phyloP scores from a whole-genome alignment of 2,329 filamentous ascomycete genomes.

The Stagonosporopsis cucurbitacearum region DNA sequence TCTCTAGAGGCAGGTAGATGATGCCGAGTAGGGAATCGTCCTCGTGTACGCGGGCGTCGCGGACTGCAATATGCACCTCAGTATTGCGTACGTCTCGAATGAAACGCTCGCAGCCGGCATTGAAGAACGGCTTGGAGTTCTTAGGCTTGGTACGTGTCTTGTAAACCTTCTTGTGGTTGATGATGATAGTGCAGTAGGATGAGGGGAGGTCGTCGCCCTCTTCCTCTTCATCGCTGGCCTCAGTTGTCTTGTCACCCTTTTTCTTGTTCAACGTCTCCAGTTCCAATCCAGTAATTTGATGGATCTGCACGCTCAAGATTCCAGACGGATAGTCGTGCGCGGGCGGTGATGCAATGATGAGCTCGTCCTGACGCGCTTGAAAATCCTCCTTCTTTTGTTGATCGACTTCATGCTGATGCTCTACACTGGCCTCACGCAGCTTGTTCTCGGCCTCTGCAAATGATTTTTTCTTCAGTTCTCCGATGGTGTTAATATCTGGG shows the following conservation, averaged over 20 bases:
- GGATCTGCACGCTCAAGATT: conserved; percentile 72
- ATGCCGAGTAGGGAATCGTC: conserved; percentile 73
- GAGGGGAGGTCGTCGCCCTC: conserved; percentile 69
- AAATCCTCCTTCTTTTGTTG: conserved; percentile 73
- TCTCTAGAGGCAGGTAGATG: conserved; percentile 69
- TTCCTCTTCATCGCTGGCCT: conserved; percentile 66
- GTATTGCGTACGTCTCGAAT: conserved; percentile 71
- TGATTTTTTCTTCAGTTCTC: conserved; percentile 66
- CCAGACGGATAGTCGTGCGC: conserved; percentile 68
- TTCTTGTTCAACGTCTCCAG: conserved; percentile 65
- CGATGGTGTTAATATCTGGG: conserved; percentile 61
- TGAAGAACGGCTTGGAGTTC: conserved; percentile 80
- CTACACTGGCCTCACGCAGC: conserved; percentile 67
- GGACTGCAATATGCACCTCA: conserved; percentile 71
- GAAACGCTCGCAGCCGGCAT: conserved; percentile 76
- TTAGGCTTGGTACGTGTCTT: conserved; percentile 78
- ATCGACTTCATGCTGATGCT: conserved; percentile 67
- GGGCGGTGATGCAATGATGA: conserved; percentile 73
- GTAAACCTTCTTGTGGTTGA: conserved; percentile 74
- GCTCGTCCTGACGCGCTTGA: conserved; percentile 62
- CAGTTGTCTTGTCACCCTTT: conserved; percentile 55
- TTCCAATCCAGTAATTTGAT: conserved; percentile 74
- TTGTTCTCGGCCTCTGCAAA: conserved; percentile 63
- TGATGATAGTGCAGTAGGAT: conserved; percentile 73
- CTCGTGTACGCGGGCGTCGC: conserved; percentile 72